Percentiles rank a stretch among this genome's conserved stretches.
Conservation (phyloP, 768 basidiomycete species). For the Lactarius hengduanensis region DNA sequence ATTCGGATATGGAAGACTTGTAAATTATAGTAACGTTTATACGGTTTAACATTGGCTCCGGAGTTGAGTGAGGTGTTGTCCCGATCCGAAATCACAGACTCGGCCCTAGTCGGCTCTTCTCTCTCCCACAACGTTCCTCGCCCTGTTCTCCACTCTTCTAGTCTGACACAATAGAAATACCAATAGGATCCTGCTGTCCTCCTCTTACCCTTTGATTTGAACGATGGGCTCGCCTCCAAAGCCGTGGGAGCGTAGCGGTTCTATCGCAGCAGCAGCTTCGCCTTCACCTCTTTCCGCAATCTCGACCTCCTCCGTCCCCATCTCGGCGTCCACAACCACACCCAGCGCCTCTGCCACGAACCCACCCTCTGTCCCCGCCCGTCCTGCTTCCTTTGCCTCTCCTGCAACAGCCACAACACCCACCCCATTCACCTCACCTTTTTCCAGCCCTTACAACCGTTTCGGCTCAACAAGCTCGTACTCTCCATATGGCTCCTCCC, state of each 20-base stretch:
- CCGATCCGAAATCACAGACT: not conserved
- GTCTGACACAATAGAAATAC: not conserved
- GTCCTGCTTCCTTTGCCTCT: constrained; percentile 52
- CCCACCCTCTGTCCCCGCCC: constrained; percentile 52
- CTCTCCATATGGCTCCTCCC: constrained; percentile 42
- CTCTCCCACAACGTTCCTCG: not conserved
- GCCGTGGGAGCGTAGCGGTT: constrained; percentile 73
- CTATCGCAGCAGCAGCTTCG: constrained; percentile 30
- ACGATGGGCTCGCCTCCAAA: constrained; percentile 84
- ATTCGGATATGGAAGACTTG: not conserved
- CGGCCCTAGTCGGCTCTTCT: not conserved
- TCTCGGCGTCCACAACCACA: constrained; percentile 1
- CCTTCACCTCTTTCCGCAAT: constrained; percentile 49
- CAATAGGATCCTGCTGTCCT: not conserved
- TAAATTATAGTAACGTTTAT: not conserved
- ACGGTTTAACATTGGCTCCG: not conserved
- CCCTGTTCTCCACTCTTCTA: not conserved
- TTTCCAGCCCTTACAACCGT: constrained; percentile 44
- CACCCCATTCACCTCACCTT: constrained; percentile 36
- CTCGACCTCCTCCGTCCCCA: constrained; percentile 44
- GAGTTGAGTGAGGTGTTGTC: not conserved
- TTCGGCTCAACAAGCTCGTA: constrained; percentile 37
- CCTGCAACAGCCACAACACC: constrained; percentile 33
- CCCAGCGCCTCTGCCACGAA: constrained; percentile 11
- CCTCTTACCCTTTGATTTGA: constrained; percentile 26